Base-by-base conservation (phyloP, 2,329 filamentous ascomycete species). In the Diaporthe ampelina region DNA sequence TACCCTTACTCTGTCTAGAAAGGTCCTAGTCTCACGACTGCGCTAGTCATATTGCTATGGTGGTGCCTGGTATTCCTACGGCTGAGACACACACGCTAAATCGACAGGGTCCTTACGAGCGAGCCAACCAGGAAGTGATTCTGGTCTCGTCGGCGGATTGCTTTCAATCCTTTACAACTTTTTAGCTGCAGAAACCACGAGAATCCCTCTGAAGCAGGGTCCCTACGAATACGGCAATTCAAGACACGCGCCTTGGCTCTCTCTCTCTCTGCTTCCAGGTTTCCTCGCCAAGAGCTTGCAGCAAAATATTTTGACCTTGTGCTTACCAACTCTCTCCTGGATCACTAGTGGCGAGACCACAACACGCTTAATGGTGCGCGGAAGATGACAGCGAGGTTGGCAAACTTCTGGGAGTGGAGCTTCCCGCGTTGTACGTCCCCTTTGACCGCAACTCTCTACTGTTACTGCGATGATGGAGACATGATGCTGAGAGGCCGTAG, bases 91-190 rank as follows among this genome's bases (percentile, higher is more conserved):
- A 4, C 13, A 17, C 37, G 45, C 61, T 48, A 67, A 48, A 50
- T 24, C 43, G 43, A 67, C 43, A 67, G 61, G 43, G 43, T 67
- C 43, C 61, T 52, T 67, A 52, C 43, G 61, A 67, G 43, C 43
- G 26, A 35, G 61, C 61, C 61, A 67, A 48, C 29, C 56, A 24
- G 32, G 32, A 3, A 59, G 21, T 11, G 5, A 7, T 59, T 59
- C 56, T 59, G 56, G 56, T 24, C 32, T 10, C 37, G 32, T 17
- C 32, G 21, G 19, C 56, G 21, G 32, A 5, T 21, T 35, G 10
- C 21, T 40, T 40, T 59, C 4, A 24, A 24, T 40, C n/a, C 29
- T 40, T 40, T 10, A 17, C 5, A 7, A 24, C 10, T n/a, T 17
- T 10, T 13, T 3, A 19, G 32, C 17, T 17, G 10, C 32, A n/a